Percentiles rank a stretch among this genome's conserved stretches.
Conservation (phyloP, 108 stramenopile genomes). For the Thalassiosira profunda region DNA sequence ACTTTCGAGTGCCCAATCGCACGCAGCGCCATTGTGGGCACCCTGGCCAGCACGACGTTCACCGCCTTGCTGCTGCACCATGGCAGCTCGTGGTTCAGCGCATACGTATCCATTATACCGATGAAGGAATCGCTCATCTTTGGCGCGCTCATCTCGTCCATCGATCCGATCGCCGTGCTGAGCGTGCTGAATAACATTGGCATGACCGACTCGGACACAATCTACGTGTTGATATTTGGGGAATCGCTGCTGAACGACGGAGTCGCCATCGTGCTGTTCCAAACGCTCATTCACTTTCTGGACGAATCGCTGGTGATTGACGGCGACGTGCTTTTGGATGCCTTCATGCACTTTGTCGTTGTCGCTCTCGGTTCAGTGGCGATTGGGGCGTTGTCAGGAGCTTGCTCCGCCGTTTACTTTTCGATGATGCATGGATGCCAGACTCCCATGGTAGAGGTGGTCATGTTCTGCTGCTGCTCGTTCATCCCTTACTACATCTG, state of each 20-base stretch:
- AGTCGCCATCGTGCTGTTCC: constrained; percentile 87
- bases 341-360: constrained; percentile 82
- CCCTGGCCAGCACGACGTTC: constrained; percentile 74
- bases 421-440: constrained; percentile 47
- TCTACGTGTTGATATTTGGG: constrained; percentile 94
- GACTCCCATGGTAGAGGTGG: constrained; percentile 58
- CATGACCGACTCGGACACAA: constrained; percentile 74
- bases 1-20: too few relatives aligned
- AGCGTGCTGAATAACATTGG: constrained; percentile 81
- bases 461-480: constrained; percentile 57
- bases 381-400: constrained; percentile 58
- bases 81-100: constrained; percentile 47
- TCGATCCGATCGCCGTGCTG: constrained; percentile 90
- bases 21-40: constrained; percentile 85
- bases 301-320: constrained; percentile 79
- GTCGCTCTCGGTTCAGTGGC: constrained; percentile 65
- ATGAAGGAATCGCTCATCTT: constrained; percentile 82
- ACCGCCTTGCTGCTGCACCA: constrained; percentile 76
- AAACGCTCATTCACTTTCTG: constrained; percentile 89
- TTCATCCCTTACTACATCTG: constrained; percentile 74
- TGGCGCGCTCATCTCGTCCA: constrained; percentile 89
- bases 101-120: constrained; percentile 66
- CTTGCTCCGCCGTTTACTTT: constrained; percentile 58
- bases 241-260: constrained; percentile 97
- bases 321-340: constrained; percentile 60